Evolutionary conservation across 2,329 filamentous ascomycete genomes (phyloP).

Genomic region (Calonectria hongkongensis): DNA sequence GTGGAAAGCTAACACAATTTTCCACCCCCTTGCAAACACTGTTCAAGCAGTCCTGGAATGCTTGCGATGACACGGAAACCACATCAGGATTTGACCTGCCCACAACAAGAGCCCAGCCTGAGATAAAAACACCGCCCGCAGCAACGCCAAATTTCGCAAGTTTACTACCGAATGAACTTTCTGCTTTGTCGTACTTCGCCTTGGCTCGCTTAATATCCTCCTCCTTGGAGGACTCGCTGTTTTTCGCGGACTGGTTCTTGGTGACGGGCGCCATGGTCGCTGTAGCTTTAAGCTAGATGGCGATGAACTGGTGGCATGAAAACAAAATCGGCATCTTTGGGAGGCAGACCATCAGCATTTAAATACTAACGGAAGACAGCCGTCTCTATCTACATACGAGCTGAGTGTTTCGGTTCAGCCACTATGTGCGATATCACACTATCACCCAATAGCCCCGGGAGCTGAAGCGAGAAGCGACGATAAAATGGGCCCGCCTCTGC

Average conservation of each 20-base stretch:
- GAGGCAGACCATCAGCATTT: neutral
- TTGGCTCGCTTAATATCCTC: neutral
- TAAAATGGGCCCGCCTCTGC: neutral
- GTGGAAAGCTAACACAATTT: neutral
- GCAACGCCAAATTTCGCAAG: neutral
- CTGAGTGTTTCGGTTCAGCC: neutral
- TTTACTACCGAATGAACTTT: no score
- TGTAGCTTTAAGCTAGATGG: neutral
- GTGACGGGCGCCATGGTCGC: neutral
- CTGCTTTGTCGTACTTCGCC: constrained; percentile 1
- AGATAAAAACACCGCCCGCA: neutral
- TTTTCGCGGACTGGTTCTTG: neutral
- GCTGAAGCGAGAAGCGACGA: neutral
- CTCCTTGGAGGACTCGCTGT: neutral
- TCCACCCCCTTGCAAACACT: neutral
- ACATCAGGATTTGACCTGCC: neutral
- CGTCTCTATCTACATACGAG: neutral
- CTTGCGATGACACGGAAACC: neutral
- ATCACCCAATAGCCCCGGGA: neutral
- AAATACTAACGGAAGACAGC: neutral
- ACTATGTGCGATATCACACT: neutral
- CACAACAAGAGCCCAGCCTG: neutral
- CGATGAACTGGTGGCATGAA: neutral
- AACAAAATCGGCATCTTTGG: neutral
- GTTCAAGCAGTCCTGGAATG: neutral